These are phyloP conservation scores for Silene latifolia DNA, from an alignment of 148 eudicot species.

Conservation along the genomic window DNA sequence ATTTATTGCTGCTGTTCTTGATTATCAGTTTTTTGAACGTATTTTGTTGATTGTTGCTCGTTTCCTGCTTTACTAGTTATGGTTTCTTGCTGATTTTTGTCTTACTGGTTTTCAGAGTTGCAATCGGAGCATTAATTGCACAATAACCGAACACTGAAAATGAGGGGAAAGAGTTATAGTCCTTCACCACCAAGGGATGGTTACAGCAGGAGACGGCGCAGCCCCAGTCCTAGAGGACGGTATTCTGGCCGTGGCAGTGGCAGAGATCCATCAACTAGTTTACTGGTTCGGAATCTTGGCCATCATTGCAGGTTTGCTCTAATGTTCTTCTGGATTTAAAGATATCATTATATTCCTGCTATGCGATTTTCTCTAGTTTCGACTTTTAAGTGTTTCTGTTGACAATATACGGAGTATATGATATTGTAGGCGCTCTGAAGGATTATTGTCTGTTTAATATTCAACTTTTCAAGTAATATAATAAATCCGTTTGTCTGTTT, in stretches of 20 bases:
- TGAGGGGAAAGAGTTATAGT: constrained; percentile 91
- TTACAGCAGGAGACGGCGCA: constrained; percentile 76
- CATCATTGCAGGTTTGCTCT: constrained; percentile 76
- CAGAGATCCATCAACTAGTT: constrained; percentile 86
- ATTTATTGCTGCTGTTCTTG: too few species aligned
- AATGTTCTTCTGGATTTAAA: neutral
- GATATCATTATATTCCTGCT: too few species aligned
- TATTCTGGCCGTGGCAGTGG: constrained; percentile 51
- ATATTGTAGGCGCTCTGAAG: too few species aligned
- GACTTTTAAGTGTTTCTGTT: neutral
- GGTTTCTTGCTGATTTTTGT: too few species aligned
- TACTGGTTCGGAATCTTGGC: constrained; percentile 90
- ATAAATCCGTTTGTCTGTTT: neutral
- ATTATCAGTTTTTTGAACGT: too few species aligned
- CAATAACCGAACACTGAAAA: constrained; percentile 15
- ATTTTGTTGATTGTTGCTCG: too few species aligned
- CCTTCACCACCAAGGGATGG: constrained; percentile 89
- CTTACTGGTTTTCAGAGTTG: neutral
- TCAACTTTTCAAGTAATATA: too few species aligned
- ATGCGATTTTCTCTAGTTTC: too few species aligned
- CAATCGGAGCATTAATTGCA: neutral
- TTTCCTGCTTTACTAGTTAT: too few species aligned
- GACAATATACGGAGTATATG: too few species aligned
- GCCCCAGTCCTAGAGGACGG: constrained; percentile 83
- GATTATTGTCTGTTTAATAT: too few species aligned